phyloP scores from a whole-genome alignment of 2,329 filamentous ascomycete species.

The Phaeosphaeriaceae sp. region DNA sequence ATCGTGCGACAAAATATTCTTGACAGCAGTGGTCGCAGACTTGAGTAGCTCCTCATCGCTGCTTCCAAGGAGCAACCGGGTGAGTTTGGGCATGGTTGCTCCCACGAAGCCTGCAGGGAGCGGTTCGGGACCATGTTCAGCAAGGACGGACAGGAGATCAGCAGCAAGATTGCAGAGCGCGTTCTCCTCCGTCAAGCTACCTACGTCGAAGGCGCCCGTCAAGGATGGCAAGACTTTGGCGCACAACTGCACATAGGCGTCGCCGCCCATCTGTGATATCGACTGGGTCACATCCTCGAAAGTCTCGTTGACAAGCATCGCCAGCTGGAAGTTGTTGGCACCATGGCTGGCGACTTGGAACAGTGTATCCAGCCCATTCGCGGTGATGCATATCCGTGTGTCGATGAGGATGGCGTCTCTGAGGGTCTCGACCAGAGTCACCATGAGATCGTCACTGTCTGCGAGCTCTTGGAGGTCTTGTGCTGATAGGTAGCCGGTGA shows the following conservation, averaged over 20 bases:
- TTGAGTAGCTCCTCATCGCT: conserved; percentile 88
- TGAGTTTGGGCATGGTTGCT: conserved; percentile 86
- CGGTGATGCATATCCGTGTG: conserved; percentile 74
- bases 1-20: conserved; percentile 89
- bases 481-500: conserved; percentile 75
- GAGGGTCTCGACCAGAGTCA: conserved; percentile 86
- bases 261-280: conserved; percentile 68
- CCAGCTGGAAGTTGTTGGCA: conserved; percentile 88
- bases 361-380: conserved; percentile 79
- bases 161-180: conserved; percentile 86
- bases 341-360: conserved; percentile 90
- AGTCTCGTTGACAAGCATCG: conserved; percentile 83
- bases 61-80: conserved; percentile 79
- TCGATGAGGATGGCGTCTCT: conserved; percentile 84
- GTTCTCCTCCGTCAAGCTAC: conserved; percentile 82
- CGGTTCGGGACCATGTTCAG: conserved; percentile 83
- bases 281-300: conserved; percentile 85
- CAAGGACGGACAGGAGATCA: conserved; percentile 80
- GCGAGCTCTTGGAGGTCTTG: conserved; percentile 85
- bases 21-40: conserved; percentile 83
- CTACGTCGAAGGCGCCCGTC: conserved; percentile 87
- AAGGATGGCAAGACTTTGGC: conserved; percentile 86
- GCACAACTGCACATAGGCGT: conserved; percentile 80
- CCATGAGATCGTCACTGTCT: conserved; percentile 90
- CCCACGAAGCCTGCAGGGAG: conserved; percentile 86